These are phyloP conservation scores for Chlamydomonas sp. DNA, from an alignment of 139 green algal species.

Conservation along the genomic window DNA sequence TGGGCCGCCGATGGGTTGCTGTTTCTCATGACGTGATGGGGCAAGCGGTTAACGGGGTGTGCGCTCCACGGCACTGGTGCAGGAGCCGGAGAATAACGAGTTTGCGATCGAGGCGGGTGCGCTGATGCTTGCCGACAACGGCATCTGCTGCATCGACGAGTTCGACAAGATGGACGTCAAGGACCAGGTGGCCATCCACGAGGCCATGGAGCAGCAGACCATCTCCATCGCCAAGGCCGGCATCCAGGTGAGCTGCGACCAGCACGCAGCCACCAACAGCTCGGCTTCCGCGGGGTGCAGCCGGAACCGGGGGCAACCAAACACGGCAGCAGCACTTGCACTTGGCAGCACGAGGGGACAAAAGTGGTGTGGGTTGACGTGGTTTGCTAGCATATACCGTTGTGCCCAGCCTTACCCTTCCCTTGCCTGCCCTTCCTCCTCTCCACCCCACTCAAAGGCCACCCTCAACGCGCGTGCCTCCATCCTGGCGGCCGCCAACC, in stretches of 20 bases:
- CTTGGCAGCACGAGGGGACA: not conserved
- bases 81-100: conserved; percentile 91
- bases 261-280: too few relatives aligned
- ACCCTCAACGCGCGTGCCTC: conserved; percentile 95
- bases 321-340: not conserved
- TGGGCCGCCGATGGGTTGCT: too few relatives aligned
- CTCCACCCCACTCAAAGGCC: conserved; percentile 62
- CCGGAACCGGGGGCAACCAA: not conserved
- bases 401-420: not conserved
- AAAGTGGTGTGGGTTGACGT: too few relatives aligned
- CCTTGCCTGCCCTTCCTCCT: not conserved
- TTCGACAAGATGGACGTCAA: conserved; percentile 98
- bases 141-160: conserved; percentile 97
- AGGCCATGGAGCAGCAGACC: conserved; percentile 99
- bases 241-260: conserved; percentile 72
- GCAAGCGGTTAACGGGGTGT: too few relatives aligned
- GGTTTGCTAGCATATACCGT: too few relatives aligned
- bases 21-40: too few relatives aligned
- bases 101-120: conserved; percentile 98
- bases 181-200: conserved; percentile 84
- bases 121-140: conserved; percentile 98
- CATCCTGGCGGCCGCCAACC: conserved; percentile 97
- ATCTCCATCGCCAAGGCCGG: conserved; percentile 99
- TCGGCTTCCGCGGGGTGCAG: not conserved
- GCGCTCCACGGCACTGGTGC: not conserved